Percentiles rank a stretch among this genome's conserved stretches.
These are phyloP conservation scores for Rheum nobile DNA, from an alignment of 148 eudicot species.

Conservation along the genomic window DNA sequence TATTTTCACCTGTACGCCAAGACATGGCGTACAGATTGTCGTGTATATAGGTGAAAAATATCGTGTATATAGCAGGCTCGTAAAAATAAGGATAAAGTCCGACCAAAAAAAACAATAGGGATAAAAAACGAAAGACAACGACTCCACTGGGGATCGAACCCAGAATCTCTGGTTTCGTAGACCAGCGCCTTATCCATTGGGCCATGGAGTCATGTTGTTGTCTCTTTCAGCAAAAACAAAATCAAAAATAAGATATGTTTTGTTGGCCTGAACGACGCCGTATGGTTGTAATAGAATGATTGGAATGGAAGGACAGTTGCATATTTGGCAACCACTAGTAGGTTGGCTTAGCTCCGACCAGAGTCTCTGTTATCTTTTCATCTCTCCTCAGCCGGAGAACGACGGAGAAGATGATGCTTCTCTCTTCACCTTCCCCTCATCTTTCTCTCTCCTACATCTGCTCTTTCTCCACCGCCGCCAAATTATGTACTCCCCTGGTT, in stretches of 20 bases:
- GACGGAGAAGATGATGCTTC: constrained; percentile 17
- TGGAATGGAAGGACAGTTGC: background rate
- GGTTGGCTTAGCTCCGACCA: background rate
- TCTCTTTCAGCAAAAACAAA: too few relatives aligned
- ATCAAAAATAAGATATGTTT: too few relatives aligned
- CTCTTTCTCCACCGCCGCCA: constrained; percentile 6
- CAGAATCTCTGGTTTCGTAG: constrained; percentile 99
- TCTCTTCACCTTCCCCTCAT: constrained; percentile 17
- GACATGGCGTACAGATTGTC: too few relatives aligned
- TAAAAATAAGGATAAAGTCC: too few relatives aligned
- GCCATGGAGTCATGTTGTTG: constrained; percentile 46
- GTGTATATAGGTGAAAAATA: too few relatives aligned
- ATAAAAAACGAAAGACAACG: background rate
- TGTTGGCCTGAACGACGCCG: background rate
- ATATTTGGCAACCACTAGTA: background rate
- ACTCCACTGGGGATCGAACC: constrained; percentile 89
- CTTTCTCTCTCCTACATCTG: constrained; percentile 16
- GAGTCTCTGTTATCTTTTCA: background rate
- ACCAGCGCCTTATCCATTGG: constrained; percentile 99
- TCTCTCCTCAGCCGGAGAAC: background rate
- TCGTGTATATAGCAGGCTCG: too few relatives aligned
- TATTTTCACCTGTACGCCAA: too few relatives aligned
- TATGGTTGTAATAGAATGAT: background rate
- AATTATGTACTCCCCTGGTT: background rate
- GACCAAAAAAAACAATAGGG: too few relatives aligned